Percentiles rank a stretch among this genome's conserved stretches.
Conservation (phyloP, 805 yeast genomes). For the Hanseniaspora valbyensis region DNA sequence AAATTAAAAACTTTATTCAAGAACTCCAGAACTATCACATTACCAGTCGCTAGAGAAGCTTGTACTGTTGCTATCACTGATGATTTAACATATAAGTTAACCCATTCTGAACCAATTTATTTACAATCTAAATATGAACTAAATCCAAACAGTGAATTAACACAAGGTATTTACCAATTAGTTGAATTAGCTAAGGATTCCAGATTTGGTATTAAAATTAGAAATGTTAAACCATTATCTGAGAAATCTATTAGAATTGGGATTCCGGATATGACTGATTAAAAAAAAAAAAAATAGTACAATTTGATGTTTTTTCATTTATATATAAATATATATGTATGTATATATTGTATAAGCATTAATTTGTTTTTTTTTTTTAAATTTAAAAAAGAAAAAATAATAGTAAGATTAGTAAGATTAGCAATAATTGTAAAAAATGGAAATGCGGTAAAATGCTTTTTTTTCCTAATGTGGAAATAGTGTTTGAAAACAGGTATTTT, state of each 20-base stretch:
- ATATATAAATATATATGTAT: neutral
- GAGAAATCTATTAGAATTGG: conserved; percentile 10
- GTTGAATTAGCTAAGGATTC: conserved; percentile 52
- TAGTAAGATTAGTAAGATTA: no score
- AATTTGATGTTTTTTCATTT: neutral
- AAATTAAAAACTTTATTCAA: conserved; percentile 54
- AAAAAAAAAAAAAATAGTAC: no score
- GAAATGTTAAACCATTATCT: conserved; percentile 48
- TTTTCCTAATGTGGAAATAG: no score
- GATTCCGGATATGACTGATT: conserved; percentile 15
- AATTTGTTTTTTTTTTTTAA: no score
- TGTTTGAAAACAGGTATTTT: no score
- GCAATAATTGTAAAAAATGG: no score
- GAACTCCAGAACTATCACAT: conserved; percentile 35
- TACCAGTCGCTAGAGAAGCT: conserved; percentile 66
- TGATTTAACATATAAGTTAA: conserved; percentile 61
- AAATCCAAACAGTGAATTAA: conserved; percentile 34
- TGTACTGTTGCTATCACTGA: conserved; percentile 52
- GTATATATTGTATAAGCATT: no score
- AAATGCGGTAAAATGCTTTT: no score
- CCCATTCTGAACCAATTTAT: conserved; percentile 68
- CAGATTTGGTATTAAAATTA: conserved; percentile 56
- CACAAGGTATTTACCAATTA: conserved; percentile 42
- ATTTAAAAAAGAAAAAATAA: no score
- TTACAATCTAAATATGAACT: conserved; percentile 69